phyloP scores from a whole-genome alignment of 805 yeast genomes.

The Monosporozyma yasuniensis region DNA sequence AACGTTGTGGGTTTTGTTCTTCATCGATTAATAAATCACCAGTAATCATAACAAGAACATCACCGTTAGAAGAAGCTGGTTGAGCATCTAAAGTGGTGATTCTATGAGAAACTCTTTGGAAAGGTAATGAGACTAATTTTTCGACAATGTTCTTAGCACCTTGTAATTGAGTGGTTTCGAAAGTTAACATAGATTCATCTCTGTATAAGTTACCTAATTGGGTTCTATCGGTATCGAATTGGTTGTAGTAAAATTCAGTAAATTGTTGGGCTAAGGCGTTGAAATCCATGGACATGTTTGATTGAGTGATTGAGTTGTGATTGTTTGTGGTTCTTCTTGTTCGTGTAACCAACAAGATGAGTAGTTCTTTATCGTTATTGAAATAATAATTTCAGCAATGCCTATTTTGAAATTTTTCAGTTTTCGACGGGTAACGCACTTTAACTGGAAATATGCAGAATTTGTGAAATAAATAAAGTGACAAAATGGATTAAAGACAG shows the following conservation, averaged over 20 bases:
- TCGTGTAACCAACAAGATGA: no score
- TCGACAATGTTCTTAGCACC: slow-evolving; percentile 91
- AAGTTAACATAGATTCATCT: slow-evolving; percentile 94
- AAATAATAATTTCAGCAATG: background rate
- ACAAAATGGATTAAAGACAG: no score
- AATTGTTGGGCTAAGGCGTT: slow-evolving; percentile 60
- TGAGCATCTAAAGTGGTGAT: slow-evolving; percentile 95
- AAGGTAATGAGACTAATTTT: slow-evolving; percentile 80
- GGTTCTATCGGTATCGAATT: slow-evolving; percentile 85
- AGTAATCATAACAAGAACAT: slow-evolving; percentile 93
- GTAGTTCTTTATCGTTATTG: background rate
- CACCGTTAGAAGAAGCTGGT: slow-evolving; percentile 89
- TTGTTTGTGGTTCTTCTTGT: background rate
- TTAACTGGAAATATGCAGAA: no score
- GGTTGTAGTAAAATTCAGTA: slow-evolving; percentile 90
- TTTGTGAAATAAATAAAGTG: no score
- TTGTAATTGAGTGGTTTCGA: slow-evolving; percentile 88
- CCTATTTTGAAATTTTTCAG: background rate
- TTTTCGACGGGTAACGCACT: no score
- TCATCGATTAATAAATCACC: slow-evolving; percentile 89
- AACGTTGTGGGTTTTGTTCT: slow-evolving; percentile 90
- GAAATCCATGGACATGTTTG: slow-evolving; percentile 35
- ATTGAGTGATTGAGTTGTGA: background rate
- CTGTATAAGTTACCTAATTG: slow-evolving; percentile 92
- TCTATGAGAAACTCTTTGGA: slow-evolving; percentile 87